A percentile compares a stretch with the other conserved stretches of the same genome.
Conservation (phyloP, 2,329 filamentous ascomycete genomes). For the Cercospora beticola region DNA sequence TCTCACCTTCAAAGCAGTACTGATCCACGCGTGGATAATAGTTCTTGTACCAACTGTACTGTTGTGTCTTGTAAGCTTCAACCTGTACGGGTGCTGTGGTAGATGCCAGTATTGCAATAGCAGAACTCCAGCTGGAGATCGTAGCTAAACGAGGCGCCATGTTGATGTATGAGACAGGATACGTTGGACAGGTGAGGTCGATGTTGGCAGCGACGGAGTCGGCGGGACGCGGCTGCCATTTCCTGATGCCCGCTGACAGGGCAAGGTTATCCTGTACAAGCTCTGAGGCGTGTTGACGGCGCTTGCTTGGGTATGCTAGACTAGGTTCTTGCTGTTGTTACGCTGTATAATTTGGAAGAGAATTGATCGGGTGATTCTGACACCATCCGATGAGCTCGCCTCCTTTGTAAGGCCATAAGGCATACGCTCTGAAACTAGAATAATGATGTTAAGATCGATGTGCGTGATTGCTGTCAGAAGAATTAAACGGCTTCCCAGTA, state of each 20-base stretch:
- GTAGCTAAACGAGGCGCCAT: background rate
- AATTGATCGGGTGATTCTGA: too few relatives aligned
- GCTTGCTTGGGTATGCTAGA: background rate
- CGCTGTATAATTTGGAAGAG: background rate
- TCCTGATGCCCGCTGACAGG: background rate
- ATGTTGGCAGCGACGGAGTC: background rate
- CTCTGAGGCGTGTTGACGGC: background rate
- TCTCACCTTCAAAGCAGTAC: conserved; percentile 18
- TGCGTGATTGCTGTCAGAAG: background rate
- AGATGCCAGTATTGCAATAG: background rate
- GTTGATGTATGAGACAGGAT: background rate
- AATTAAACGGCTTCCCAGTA: background rate
- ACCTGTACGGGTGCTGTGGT: background rate
- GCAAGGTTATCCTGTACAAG: background rate
- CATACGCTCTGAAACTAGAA: background rate
- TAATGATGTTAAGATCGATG: background rate
- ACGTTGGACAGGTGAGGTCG: background rate
- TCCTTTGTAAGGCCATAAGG: background rate
- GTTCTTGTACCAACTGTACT: conserved; percentile 24
- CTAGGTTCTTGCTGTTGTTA: background rate
- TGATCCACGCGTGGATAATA: conserved; percentile 19
- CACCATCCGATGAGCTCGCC: too few relatives aligned
- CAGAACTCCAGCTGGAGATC: background rate
- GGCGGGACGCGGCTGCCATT: background rate
- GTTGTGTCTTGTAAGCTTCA: conserved; percentile 6